Percentiles rank a stretch among this genome's conserved stretches.
phyloP scores from a whole-genome alignment of 2,329 filamentous ascomycete genomes.

The Fusarium armeniacum region DNA sequence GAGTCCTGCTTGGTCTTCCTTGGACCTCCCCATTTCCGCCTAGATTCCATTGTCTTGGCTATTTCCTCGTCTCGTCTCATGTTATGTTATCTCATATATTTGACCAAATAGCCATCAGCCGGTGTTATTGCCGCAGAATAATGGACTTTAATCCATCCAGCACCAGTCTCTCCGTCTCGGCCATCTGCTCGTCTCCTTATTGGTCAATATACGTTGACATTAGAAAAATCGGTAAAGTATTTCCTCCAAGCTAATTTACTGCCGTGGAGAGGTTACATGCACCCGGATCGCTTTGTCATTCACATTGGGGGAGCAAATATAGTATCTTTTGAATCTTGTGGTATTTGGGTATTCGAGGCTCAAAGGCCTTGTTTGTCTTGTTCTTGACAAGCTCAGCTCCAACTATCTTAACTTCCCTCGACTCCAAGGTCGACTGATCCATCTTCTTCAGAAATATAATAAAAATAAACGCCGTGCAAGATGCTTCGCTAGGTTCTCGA shows the following conservation, averaged over 20 bases:
- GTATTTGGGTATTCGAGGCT: slow-evolving; percentile 46
- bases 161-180: slow-evolving; percentile 2
- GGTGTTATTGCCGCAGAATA: slow-evolving; percentile 9
- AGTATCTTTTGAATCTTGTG: slow-evolving; percentile 37
- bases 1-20: neutral
- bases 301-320: slow-evolving; percentile 24
- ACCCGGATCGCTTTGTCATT: slow-evolving; percentile 4
- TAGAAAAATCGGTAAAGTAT: slow-evolving; percentile 16
- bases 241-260: slow-evolving; percentile 26
- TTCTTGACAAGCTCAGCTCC: slow-evolving; percentile 11
- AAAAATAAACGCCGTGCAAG: slow-evolving; percentile 37
- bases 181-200: slow-evolving; percentile 9
- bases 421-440: slow-evolving; percentile 20
- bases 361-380: slow-evolving; percentile 28
- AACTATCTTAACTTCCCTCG: slow-evolving; percentile 8
- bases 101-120: neutral
- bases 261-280: slow-evolving; percentile 14
- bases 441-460: slow-evolving; percentile 11
- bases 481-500: slow-evolving; percentile 45
- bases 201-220: slow-evolving; percentile 14
- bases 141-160: slow-evolving; percentile 13
- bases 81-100: neutral
- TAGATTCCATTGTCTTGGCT: neutral
- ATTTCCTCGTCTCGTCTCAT: neutral
- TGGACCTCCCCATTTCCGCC: neutral